Percentiles rank a stretch among this genome's conserved stretches.
Evolutionary conservation across 768 basidiomycete genomes (phyloP).

Genomic region (Podaxis sp.): DNA sequence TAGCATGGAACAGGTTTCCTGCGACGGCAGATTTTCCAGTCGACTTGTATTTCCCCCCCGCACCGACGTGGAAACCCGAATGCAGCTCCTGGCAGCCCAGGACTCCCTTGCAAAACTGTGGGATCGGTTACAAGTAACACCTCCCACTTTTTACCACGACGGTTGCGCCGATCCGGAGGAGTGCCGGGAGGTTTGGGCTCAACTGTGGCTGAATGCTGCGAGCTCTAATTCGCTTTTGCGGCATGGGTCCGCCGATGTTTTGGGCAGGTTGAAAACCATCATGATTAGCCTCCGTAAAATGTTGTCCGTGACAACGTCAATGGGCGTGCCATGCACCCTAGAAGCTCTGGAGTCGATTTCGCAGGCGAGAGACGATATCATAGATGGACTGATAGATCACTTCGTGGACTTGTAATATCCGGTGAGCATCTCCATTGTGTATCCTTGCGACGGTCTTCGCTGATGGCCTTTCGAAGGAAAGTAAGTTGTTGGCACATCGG

Average conservation of each 20-base stretch:
- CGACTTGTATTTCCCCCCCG: slow-evolving; percentile 29
- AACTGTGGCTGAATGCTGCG: slow-evolving; percentile 52
- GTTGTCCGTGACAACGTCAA: slow-evolving; percentile 31
- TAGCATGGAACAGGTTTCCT: slow-evolving; percentile 34
- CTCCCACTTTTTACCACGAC: slow-evolving; percentile 40
- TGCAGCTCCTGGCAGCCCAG: slow-evolving; percentile 58
- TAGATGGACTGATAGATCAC: slow-evolving; percentile 37
- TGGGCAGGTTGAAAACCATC: slow-evolving; percentile 52
- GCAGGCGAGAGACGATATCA: slow-evolving; percentile 38
- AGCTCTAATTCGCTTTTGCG: slow-evolving; percentile 44
- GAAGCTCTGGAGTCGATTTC: slow-evolving; percentile 44
- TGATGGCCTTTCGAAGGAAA: neutral
- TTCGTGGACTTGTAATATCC: slow-evolving; percentile 29
- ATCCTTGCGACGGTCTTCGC: neutral
- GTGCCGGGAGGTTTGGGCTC: slow-evolving; percentile 51
- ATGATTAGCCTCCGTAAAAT: slow-evolving; percentile 39
- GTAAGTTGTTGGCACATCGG: neutral
- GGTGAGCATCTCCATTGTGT: neutral
- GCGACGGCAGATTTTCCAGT: slow-evolving; percentile 29
- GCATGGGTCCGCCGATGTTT: slow-evolving; percentile 52
- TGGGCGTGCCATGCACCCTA: slow-evolving; percentile 43
- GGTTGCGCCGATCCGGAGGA: slow-evolving; percentile 51
- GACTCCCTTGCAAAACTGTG: slow-evolving; percentile 53
- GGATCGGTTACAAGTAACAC: slow-evolving; percentile 48
- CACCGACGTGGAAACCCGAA: slow-evolving; percentile 36